These are phyloP conservation scores for Salix suchowensis DNA, from an alignment of 345 rosid species.

Conservation along the genomic window DNA sequence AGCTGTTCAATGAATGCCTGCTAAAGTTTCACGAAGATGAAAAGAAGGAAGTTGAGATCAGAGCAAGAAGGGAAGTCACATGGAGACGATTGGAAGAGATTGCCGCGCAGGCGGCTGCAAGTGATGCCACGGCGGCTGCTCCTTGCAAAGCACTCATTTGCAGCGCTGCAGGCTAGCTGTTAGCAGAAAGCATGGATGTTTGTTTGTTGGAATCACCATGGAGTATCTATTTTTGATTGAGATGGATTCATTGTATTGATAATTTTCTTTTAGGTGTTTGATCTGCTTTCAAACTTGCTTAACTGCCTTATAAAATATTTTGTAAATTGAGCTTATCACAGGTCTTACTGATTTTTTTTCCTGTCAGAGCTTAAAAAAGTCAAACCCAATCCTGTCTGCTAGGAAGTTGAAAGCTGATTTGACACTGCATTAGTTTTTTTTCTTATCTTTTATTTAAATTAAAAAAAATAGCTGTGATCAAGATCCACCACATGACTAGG, in stretches of 20 bases:
- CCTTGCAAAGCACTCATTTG: not conserved
- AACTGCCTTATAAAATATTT: conserved; percentile 2
- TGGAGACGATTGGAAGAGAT: conserved; percentile 23
- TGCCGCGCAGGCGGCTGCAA: conserved; percentile 6
- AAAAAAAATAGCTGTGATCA: not conserved
- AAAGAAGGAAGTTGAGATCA: conserved; percentile 9
- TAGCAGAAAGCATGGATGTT: conserved; percentile 6
- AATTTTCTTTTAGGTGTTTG: not conserved
- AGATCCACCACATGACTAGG: not conserved
- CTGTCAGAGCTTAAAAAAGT: not conserved
- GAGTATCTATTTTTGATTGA: conserved; percentile 3
- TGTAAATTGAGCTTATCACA: conserved; percentile 9
- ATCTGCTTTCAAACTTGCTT: not conserved
- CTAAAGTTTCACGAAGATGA: conserved; percentile 17
- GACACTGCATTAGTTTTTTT: too few relatives aligned
- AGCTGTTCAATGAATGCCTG: conserved; percentile 20
- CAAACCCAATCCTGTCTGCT: not conserved
- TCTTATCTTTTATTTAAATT: too few relatives aligned
- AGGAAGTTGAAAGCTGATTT: not conserved
- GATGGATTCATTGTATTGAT: conserved; percentile 10
- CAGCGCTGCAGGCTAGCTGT: conserved; percentile 14
- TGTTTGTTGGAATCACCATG: conserved; percentile 6
- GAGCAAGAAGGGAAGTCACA: conserved; percentile 13
- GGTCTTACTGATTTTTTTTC: not conserved
- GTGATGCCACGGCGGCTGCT: not conserved